These are phyloP conservation scores for Ambrosia artemisiifolia DNA, from an alignment of 129 eudicot species.

Conservation along the genomic window DNA sequence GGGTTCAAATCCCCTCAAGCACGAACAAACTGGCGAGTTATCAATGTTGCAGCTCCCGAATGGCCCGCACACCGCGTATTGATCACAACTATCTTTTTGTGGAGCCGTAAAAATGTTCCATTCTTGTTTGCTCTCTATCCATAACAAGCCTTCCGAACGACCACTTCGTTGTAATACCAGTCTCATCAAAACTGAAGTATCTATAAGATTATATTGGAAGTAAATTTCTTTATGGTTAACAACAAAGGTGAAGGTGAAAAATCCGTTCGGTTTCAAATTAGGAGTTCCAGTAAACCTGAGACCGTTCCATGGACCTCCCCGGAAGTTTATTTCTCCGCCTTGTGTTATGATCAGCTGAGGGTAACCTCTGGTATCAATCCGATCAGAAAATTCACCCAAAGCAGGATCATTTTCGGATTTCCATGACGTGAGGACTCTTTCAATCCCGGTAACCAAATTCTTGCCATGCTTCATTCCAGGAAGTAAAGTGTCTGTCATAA, in stretches of 20 bases:
- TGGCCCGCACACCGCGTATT: constrained; percentile 37
- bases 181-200: constrained; percentile 12
- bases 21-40: constrained; percentile 28
- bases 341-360: too few relatives aligned
- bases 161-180: constrained; percentile 11
- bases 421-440: too few relatives aligned
- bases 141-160: constrained; percentile 1
- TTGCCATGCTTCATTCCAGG: not conserved
- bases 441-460: too few relatives aligned
- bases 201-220: not conserved
- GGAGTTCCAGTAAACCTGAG: constrained; percentile 20
- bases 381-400: too few relatives aligned
- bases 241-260: constrained; percentile 10
- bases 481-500: too few relatives aligned
- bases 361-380: too few relatives aligned
- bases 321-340: not conserved
- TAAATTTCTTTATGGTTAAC: constrained; percentile 12
- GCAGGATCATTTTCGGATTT: too few relatives aligned
- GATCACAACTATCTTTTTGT: constrained; percentile 22
- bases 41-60: constrained; percentile 36
- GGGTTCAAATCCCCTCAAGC: constrained; percentile 41
- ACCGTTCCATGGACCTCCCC: constrained; percentile 29
- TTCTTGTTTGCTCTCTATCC: constrained; percentile 12
- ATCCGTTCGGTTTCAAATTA: constrained; percentile 10
- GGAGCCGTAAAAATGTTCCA: constrained; percentile 13